Conservation (phyloP, 495 filamentous ascomycete genomes). For the Sabuloglossum arenarium region DNA sequence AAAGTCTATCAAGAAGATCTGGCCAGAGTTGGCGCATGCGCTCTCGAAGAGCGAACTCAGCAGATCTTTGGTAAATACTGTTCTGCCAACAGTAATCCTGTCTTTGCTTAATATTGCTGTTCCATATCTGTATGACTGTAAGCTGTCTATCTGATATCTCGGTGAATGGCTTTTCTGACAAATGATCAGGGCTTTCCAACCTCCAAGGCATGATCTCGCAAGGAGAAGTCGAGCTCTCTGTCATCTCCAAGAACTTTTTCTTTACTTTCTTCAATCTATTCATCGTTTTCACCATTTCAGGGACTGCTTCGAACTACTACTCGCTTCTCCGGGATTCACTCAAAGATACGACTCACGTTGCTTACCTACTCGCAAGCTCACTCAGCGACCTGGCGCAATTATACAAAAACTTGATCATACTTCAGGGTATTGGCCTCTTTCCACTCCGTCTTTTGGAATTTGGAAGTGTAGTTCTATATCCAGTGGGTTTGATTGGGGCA, state of each 20-base stretch:
- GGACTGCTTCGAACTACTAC: slow-evolving; percentile 51
- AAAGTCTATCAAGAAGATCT: slow-evolving; percentile 51
- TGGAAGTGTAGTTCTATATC: slow-evolving; percentile 68
- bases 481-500: slow-evolving; percentile 53
- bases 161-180: slow-evolving; percentile 1
- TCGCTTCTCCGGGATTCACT: slow-evolving; percentile 54
- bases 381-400: slow-evolving; percentile 55
- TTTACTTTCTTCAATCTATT: slow-evolving; percentile 99
- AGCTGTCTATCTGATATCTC: slow-evolving; percentile 8
- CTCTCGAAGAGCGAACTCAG: slow-evolving; percentile 45
- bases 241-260: slow-evolving; percentile 98
- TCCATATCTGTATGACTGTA: slow-evolving; percentile 85
- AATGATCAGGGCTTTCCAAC: slow-evolving; percentile 45
- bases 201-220: slow-evolving; percentile 87
- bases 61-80: slow-evolving; percentile 63
- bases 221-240: slow-evolving; percentile 82
- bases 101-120: slow-evolving; percentile 76
- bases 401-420: slow-evolving; percentile 86
- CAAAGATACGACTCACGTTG: slow-evolving; percentile 58
- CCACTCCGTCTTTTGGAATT: slow-evolving; percentile 84
- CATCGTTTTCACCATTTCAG: slow-evolving; percentile 78
- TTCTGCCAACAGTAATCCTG: slow-evolving; percentile 63
- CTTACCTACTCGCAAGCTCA: slow-evolving; percentile 50
- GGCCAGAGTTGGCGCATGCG: slow-evolving; percentile 44
- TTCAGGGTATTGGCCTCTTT: slow-evolving; percentile 81